Conservation (phyloP, 306 rosid species). For the Vigna trinervia region DNA sequence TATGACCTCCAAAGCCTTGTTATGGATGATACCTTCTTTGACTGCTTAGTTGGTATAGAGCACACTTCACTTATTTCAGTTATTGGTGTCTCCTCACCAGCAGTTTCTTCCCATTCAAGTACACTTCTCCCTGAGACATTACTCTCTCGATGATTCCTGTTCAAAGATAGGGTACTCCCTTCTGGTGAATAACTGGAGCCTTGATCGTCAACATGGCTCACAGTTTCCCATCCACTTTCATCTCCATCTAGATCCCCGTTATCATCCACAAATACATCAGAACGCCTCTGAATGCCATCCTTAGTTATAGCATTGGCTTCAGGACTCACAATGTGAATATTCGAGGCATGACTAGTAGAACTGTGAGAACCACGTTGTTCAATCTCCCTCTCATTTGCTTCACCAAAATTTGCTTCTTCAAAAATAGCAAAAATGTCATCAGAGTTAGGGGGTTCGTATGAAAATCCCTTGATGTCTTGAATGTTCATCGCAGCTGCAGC, state of each 20-base stretch:
- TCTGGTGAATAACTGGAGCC: conserved; percentile 84
- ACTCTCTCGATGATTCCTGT: conserved; percentile 64
- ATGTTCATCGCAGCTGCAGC: conserved; percentile 80
- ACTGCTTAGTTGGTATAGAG: conserved; percentile 64
- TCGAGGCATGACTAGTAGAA: conserved; percentile 75
- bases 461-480: conserved; percentile 75
- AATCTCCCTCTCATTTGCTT: conserved; percentile 75
- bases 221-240: conserved; percentile 99
- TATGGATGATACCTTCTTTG: conserved; percentile 78
- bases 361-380: conserved; percentile 71
- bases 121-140: conserved; percentile 62
- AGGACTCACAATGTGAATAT: conserved; percentile 78
- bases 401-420: conserved; percentile 74
- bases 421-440: conserved; percentile 83
- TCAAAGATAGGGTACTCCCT: conserved; percentile 67
- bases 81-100: conserved; percentile 64
- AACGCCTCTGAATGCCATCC: conserved; percentile 53
- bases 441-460: conserved; percentile 73
- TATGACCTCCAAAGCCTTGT: conserved; percentile 78
- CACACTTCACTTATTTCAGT: conserved; percentile 82
- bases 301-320: conserved; percentile 55
- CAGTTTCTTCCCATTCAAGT: conserved; percentile 82
- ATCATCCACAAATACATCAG: conserved; percentile 59
- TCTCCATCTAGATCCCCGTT: conserved; percentile 84
- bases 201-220: conserved; percentile 89